phyloP scores from a whole-genome alignment of 1,284 basidiomycete genomes.

The Ceratobasidium sp. region DNA sequence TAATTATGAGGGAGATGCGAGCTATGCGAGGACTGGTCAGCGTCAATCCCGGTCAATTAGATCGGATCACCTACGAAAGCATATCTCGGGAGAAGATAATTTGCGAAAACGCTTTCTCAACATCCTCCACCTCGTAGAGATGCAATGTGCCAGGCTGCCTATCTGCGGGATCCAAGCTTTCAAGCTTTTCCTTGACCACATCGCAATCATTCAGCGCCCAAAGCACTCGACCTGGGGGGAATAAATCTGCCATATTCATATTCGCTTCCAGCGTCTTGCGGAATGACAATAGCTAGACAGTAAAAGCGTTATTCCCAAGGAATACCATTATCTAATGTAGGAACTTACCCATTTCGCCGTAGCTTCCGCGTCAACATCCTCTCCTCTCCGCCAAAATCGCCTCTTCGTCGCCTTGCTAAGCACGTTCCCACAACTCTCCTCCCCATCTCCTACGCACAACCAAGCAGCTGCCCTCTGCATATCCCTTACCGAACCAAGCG shows the following conservation, averaged over 20 bases:
- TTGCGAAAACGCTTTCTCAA: conserved; percentile 81
- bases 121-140: conserved; percentile 79
- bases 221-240: conserved; percentile 82
- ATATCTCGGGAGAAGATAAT: conserved; percentile 85
- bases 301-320: background rate
- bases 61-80: conserved; percentile 67
- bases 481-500: conserved; percentile 82
- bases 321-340: background rate
- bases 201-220: conserved; percentile 82
- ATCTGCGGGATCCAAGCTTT: conserved; percentile 58
- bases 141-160: conserved; percentile 43
- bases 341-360: conserved; percentile 71
- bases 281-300: conserved; percentile 74
- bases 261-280: conserved; percentile 88
- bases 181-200: conserved; percentile 61
- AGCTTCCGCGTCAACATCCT: conserved; percentile 47
- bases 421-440: conserved; percentile 50
- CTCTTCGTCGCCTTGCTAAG: conserved; percentile 39
- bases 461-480: conserved; percentile 80
- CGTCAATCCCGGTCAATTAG: background rate
- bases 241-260: conserved; percentile 81
- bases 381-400: conserved; percentile 43
- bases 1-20: conserved; percentile 77
- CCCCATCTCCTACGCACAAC: conserved; percentile 78
- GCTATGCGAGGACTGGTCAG: conserved; percentile 54